phyloP scores from a whole-genome alignment of 1,284 basidiomycete species.

The Austropuccinia psidii region DNA sequence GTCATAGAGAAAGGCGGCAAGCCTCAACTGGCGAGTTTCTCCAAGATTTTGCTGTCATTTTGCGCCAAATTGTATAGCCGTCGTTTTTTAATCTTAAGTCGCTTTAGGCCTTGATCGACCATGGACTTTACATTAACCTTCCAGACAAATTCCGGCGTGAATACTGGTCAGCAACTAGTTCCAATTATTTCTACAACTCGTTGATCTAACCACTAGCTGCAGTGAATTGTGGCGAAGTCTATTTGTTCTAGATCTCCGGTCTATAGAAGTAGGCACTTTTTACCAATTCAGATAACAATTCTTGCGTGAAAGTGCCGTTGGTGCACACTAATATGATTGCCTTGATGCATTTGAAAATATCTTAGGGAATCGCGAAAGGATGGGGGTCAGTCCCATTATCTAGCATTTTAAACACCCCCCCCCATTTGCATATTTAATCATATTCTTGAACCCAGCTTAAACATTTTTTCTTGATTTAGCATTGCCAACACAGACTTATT shows the following conservation, averaged over 20 bases:
- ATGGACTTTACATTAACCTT: slow-evolving; percentile 60
- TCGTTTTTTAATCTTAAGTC: not conserved
- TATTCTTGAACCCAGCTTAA: too few relatives aligned
- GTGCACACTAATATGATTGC: not conserved
- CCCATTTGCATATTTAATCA: not conserved
- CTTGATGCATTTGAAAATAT: not conserved
- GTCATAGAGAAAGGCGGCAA: slow-evolving; percentile 49
- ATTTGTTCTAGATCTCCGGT: slow-evolving; percentile 61
- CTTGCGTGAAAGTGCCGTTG: slow-evolving; percentile 34
- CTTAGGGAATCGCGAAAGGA: slow-evolving; percentile 15
- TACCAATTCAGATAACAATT: slow-evolving; percentile 40
- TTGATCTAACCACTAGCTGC: not conserved
- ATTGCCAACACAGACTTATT: slow-evolving; percentile 32
- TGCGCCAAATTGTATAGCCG: not conserved
- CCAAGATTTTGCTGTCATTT: not conserved
- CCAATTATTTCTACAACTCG: not conserved
- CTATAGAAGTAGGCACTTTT: slow-evolving; percentile 52
- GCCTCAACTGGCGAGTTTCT: not conserved
- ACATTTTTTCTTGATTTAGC: too few relatives aligned
- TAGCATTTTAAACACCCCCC: not conserved
- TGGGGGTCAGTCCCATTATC: slow-evolving; percentile 21
- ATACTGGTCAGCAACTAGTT: slow-evolving; percentile 37
- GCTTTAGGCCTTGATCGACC: slow-evolving; percentile 61
- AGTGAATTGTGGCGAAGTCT: slow-evolving; percentile 70
- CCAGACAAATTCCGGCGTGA: slow-evolving; percentile 41